These are phyloP conservation scores for Monosporascus ibericus DNA, from an alignment of 2,329 filamentous ascomycete species.

Conservation along the genomic window DNA sequence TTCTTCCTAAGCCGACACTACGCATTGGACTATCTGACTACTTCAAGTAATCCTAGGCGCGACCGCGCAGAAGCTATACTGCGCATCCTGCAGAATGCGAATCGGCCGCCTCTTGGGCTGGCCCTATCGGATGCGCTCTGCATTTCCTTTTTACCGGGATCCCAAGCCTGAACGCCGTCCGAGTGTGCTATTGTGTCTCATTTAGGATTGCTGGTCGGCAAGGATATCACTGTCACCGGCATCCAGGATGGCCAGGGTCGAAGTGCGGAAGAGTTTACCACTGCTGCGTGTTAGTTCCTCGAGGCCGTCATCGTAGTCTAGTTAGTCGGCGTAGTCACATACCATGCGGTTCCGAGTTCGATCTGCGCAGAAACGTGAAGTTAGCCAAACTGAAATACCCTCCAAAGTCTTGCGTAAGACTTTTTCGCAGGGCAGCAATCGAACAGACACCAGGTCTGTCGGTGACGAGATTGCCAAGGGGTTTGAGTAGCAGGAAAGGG, in stretches of 20 bases:
- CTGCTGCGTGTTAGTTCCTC: background rate
- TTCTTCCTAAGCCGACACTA: background rate
- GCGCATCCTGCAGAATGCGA: background rate
- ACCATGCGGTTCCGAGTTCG: slow-evolving; percentile 89
- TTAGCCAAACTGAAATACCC: slow-evolving; percentile 63
- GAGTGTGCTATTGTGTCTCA: slow-evolving; percentile 14
- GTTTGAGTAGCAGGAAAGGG: slow-evolving; percentile 2
- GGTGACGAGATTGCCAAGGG: slow-evolving; percentile 1
- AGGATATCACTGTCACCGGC: slow-evolving; percentile 98
- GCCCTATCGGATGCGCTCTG: slow-evolving; percentile 10
- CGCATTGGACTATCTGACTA: slow-evolving; percentile 3
- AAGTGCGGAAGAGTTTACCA: slow-evolving; percentile 98
- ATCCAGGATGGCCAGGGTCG: slow-evolving; percentile 94
- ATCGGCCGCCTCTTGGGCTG: background rate
- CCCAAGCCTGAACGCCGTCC: slow-evolving; percentile 24
- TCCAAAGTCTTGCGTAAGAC: slow-evolving; percentile 77
- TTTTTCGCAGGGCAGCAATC: slow-evolving; percentile 81
- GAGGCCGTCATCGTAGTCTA: background rate
- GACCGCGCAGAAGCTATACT: background rate
- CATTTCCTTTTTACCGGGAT: slow-evolving; percentile 16
- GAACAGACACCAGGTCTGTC: slow-evolving; percentile 14
- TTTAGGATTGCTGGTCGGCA: slow-evolving; percentile 63
- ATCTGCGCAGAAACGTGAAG: slow-evolving; percentile 58
- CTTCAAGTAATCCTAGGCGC: background rate
- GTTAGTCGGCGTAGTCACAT: background rate